Conservation (phyloP, 345 rosid species). For the Ceriops zippeliana region DNA sequence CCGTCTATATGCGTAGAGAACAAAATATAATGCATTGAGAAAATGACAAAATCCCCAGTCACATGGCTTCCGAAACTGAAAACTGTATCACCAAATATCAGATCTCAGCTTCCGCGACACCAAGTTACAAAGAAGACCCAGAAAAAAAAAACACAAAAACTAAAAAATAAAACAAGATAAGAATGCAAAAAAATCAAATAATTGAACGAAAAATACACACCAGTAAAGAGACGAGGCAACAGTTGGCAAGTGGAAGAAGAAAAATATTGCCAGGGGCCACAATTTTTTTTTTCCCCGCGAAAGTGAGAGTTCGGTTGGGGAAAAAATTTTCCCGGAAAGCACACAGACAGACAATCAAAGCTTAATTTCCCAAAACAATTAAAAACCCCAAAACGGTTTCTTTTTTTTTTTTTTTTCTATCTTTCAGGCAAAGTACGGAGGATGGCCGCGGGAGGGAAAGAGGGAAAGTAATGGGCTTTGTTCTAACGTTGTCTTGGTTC, state of each 20-base stretch:
- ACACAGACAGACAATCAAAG: conserved; percentile 14
- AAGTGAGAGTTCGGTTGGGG: conserved; percentile 13
- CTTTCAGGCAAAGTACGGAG: not conserved
- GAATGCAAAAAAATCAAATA: conserved; percentile 12
- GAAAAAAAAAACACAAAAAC: not conserved
- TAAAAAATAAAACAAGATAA: conserved; percentile 15
- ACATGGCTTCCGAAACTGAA: conserved; percentile 11
- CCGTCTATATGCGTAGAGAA: not conserved
- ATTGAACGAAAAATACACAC: conserved; percentile 33
- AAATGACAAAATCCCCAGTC: conserved; percentile 8
- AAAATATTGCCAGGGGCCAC: conserved; percentile 7
- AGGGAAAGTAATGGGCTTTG: not conserved
- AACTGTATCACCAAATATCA: conserved; percentile 24
- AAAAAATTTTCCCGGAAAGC: conserved; percentile 18
- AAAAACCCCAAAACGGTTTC: not conserved
- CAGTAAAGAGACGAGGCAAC: conserved; percentile 21
- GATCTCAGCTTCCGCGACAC: conserved; percentile 39
- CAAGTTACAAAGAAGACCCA: conserved; percentile 27
- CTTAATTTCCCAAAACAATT: conserved; percentile 11
- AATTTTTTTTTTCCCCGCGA: conserved; percentile 21
- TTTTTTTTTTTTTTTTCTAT: conserved; percentile 3
- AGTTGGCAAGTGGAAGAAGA: conserved; percentile 15
- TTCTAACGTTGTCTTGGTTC: not conserved
- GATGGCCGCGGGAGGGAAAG: not conserved
- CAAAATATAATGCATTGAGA: conserved; percentile 25